Evolutionary conservation across 2,329 filamentous ascomycete species (phyloP).

Genomic region (Curvularia spicifera): DNA sequence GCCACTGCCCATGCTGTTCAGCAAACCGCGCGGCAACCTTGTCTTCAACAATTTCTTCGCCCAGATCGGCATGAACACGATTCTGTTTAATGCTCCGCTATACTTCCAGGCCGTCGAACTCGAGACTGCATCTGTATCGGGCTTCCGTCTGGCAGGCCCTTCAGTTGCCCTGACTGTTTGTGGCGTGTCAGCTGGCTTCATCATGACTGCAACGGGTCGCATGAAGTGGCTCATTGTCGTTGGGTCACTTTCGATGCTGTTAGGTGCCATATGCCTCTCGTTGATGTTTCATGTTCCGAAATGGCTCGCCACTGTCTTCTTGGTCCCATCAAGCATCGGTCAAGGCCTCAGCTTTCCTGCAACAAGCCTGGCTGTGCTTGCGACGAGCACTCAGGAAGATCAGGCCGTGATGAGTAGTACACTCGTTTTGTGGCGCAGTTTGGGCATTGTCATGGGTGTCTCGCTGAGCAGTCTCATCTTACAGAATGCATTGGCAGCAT

Average conservation of each 20-base stretch:
- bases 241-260: slow-evolving; percentile 48
- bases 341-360: slow-evolving; percentile 54
- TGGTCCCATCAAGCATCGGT: slow-evolving; percentile 50
- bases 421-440: slow-evolving; percentile 71
- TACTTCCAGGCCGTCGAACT: slow-evolving; percentile 63
- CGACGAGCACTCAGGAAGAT: slow-evolving; percentile 52
- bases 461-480: slow-evolving; percentile 73
- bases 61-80: slow-evolving; percentile 58
- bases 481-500: slow-evolving; percentile 71
- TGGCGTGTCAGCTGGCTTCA: slow-evolving; percentile 52
- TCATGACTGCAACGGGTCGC: slow-evolving; percentile 53
- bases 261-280: slow-evolving; percentile 46
- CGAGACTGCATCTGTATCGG: slow-evolving; percentile 71
- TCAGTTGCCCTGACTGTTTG: slow-evolving; percentile 57
- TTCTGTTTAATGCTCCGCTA: slow-evolving; percentile 74
- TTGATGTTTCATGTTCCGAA: slow-evolving; percentile 50
- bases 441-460: slow-evolving; percentile 77
- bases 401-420: slow-evolving; percentile 66
- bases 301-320: slow-evolving; percentile 51
- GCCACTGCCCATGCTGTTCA: slow-evolving; percentile 57
- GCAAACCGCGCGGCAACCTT: slow-evolving; percentile 56
- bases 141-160: slow-evolving; percentile 72
- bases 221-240: slow-evolving; percentile 52
- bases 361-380: slow-evolving; percentile 51
- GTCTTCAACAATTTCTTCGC: slow-evolving; percentile 62